A percentile compares a stretch with the other conserved stretches of the same genome.
These are phyloP conservation scores for Mortierella sp. DNA, from an alignment of 371 early-diverging fungal species.

Conservation along the genomic window DNA sequence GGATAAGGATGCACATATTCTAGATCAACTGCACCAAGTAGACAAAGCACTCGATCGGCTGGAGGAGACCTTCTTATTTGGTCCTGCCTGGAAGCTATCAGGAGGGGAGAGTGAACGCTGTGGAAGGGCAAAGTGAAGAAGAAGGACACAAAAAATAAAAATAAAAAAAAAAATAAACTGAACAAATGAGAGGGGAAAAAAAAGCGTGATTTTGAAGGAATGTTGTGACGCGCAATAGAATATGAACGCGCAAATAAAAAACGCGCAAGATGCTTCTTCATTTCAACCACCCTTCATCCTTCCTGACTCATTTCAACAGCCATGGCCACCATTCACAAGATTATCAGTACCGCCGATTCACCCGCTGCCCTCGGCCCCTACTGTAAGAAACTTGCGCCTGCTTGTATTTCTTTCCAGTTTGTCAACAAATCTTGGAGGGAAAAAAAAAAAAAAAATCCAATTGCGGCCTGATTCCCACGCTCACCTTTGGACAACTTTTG, in stretches of 20 bases:
- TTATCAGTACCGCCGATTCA: constrained; percentile 65
- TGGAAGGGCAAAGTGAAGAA: constrained; percentile 66
- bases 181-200: no score
- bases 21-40: constrained; percentile 30
- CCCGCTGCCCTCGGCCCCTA: constrained; percentile 90
- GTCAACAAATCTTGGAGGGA: no score
- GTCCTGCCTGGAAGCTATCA: constrained; percentile 78
- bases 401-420: no score
- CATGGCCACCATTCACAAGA: constrained; percentile 37
- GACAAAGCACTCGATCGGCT: constrained; percentile 40
- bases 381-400: constrained; percentile 59
- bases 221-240: neutral
- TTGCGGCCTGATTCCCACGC: constrained; percentile 4
- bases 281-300: neutral
- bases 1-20: constrained; percentile 9
- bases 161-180: no score
- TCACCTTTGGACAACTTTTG: neutral
- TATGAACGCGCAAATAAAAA: neutral
- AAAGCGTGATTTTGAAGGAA: neutral
- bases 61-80: constrained; percentile 60
- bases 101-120: constrained; percentile 82
- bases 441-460: neutral
- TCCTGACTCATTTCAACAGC: constrained; percentile 4
- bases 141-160: no score
- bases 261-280: neutral